Base-by-base conservation (phyloP, 768 basidiomycete species). In the Kwoniella sp. region DNA sequence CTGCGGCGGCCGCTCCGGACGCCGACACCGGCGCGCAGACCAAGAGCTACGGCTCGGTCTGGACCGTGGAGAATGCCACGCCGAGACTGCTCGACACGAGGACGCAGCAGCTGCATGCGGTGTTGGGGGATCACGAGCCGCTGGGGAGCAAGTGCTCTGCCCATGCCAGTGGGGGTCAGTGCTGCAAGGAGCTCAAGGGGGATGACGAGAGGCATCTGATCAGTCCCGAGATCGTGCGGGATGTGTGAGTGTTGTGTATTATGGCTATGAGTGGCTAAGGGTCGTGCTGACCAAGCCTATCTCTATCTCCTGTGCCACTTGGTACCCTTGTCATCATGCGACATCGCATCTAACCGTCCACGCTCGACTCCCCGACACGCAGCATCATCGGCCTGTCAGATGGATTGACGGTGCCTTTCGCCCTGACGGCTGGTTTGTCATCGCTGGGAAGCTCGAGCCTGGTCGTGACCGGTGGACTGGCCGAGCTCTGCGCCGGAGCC, bases 401-500 rank as follows among this genome's bases (percentile, higher is more conserved):
- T 43, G 73, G 73, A 20, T 41, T 74, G 32, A 72, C 65, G 17
- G 73, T 74, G 1, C 73, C 73, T 9, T 75, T 75, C 56, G 73
- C 73, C 25, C 46, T 75, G 37, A 73, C 73, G 4, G 73, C 73
- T 32, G 73, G 67, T 87, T 88, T 10, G 86, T 90, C 10, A 80
- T 95, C 32, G 8, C 52, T 74, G 3, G 92, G 92, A 40, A 84
- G 87, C 53, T 90, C 89, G 6, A 83, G 80, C 48, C 80, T 96
- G n/a, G 95, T 99, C 57, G 86, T 93, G 42, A 81, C 93, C 25
- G 93, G 90, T 47, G 95, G 95, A 14, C 77, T 95, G 29, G 93
- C 95, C 0, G 95, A 99, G 73, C 84, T 99, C 60, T 89, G 93
- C 51, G 89, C 92, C 1, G 95, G 95, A 5, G 88, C 92, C 11